These are phyloP conservation scores for Metarhizium robertsii DNA, from an alignment of 2,329 filamentous ascomycete genomes.

Conservation along the genomic window DNA sequence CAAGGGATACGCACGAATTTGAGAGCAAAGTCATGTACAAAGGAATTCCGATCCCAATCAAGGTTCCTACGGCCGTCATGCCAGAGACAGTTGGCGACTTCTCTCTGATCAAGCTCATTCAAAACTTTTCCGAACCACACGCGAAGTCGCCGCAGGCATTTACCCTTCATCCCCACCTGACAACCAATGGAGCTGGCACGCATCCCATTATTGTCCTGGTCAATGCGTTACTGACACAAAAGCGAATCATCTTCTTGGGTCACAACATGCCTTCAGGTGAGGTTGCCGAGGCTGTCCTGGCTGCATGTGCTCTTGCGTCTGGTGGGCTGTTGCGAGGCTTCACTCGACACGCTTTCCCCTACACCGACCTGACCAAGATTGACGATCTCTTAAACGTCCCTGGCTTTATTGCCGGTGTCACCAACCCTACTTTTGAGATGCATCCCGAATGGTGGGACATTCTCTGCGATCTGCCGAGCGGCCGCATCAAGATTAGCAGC, in stretches of 20 bases:
- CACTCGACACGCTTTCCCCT: conserved; percentile 92
- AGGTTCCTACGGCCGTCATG: conserved; percentile 86
- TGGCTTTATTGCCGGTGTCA: conserved; percentile 95
- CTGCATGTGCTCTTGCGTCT: conserved; percentile 88
- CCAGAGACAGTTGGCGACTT: conserved; percentile 97
- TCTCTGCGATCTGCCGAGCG: conserved; percentile 83
- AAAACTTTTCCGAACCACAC: conserved; percentile 82
- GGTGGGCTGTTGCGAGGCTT: conserved; percentile 90
- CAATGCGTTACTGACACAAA: conserved; percentile 92
- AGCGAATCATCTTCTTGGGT: conserved; percentile 90
- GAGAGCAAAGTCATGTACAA: conserved; percentile 95
- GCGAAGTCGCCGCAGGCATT: conserved; percentile 78
- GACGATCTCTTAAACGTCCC: conserved; percentile 93
- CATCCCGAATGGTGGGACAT: conserved; percentile 99
- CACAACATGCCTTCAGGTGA: conserved; percentile 93
- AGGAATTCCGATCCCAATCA: conserved; percentile 92
- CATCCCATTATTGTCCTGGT: conserved; percentile 92
- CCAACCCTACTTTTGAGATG: conserved; percentile 89
- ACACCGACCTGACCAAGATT: conserved; percentile 95
- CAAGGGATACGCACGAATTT: conserved; percentile 94
- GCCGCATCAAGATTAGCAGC: conserved; percentile 88
- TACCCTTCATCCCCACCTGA: conserved; percentile 79
- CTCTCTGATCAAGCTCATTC: conserved; percentile 92
- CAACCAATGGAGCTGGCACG: conserved; percentile 79
- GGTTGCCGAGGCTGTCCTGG: conserved; percentile 94